phyloP scores from a whole-genome alignment of 495 filamentous ascomycete genomes.

The Penicillium malachiteum region DNA sequence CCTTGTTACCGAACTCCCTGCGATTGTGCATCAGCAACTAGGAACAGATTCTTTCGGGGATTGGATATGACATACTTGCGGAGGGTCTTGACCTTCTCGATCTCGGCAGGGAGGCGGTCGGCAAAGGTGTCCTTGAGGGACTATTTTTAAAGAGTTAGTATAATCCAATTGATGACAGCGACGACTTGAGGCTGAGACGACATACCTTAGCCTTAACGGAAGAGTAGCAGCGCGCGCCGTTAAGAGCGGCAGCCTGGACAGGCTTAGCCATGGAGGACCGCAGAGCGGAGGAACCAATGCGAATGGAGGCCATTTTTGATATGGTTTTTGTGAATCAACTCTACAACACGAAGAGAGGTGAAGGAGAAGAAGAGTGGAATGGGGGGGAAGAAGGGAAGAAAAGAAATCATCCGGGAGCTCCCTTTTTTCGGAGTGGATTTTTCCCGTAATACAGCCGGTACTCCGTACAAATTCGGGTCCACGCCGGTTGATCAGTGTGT shows the following conservation, averaged over 20 bases:
- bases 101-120: constrained; percentile 88
- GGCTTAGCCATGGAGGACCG: constrained; percentile 64
- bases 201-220: constrained; percentile 80
- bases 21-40: constrained; percentile 24
- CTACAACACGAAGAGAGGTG: constrained; percentile 1
- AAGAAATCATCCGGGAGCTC: constrained; percentile 17
- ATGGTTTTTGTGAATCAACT: not conserved
- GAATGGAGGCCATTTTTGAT: constrained; percentile 67
- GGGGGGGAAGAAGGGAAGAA: constrained; percentile 9
- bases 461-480: constrained; percentile 8
- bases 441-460: constrained; percentile 36
- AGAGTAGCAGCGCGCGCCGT: constrained; percentile 84
- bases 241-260: constrained; percentile 70
- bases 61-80: constrained; percentile 66
- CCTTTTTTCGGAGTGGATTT: constrained; percentile 14
- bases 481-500: constrained; percentile 5
- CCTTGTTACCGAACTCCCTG: constrained; percentile 90
- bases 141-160: constrained; percentile 46
- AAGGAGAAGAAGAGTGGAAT: constrained; percentile 4
- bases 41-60: not conserved
- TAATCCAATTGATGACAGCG: constrained; percentile 10
- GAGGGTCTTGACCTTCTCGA: constrained; percentile 98
- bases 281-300: constrained; percentile 72
- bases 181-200: constrained; percentile 2
- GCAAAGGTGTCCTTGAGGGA: constrained; percentile 98